Evolutionary conservation across 805 yeast species (phyloP).

Genomic region (Danielozyma ontarioensis): DNA sequence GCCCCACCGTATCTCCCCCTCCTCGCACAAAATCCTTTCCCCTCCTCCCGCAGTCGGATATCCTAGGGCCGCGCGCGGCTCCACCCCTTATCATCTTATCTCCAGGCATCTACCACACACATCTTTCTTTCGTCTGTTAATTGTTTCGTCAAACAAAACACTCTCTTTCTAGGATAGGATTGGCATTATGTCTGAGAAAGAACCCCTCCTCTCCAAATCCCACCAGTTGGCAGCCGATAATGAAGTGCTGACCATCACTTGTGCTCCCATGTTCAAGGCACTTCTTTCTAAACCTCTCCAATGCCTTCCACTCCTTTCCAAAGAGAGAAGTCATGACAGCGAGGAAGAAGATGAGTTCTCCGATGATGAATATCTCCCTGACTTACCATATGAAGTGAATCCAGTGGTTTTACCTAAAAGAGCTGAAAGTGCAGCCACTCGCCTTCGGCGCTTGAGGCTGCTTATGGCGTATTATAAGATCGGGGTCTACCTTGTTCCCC

Average conservation of each 20-base stretch:
- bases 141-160: too few species aligned
- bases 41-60: too few species aligned
- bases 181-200: too few species aligned
- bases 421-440: neutral
- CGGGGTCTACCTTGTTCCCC: slow-evolving; percentile 72
- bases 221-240: slow-evolving; percentile 3
- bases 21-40: too few species aligned
- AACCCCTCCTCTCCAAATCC: slow-evolving; percentile 5
- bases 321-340: neutral
- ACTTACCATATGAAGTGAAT: slow-evolving; percentile 17
- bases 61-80: too few species aligned
- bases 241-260: slow-evolving; percentile 14
- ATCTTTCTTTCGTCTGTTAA: too few species aligned
- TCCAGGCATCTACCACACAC: too few species aligned
- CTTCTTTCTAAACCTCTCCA: slow-evolving; percentile 19
- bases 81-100: too few species aligned
- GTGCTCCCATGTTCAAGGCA: slow-evolving; percentile 11
- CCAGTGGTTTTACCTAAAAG: slow-evolving; percentile 5
- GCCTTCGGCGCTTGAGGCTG: slow-evolving; percentile 44
- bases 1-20: too few species aligned
- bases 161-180: too few species aligned
- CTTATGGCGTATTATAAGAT: slow-evolving; percentile 60
- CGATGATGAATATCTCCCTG: slow-evolving; percentile 17
- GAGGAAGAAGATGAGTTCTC: neutral
- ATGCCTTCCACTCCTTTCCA: slow-evolving; percentile 16